These are phyloP conservation scores for Podospora pseudopauciseta DNA, from an alignment of 495 filamentous ascomycete genomes.

Conservation along the genomic window DNA sequence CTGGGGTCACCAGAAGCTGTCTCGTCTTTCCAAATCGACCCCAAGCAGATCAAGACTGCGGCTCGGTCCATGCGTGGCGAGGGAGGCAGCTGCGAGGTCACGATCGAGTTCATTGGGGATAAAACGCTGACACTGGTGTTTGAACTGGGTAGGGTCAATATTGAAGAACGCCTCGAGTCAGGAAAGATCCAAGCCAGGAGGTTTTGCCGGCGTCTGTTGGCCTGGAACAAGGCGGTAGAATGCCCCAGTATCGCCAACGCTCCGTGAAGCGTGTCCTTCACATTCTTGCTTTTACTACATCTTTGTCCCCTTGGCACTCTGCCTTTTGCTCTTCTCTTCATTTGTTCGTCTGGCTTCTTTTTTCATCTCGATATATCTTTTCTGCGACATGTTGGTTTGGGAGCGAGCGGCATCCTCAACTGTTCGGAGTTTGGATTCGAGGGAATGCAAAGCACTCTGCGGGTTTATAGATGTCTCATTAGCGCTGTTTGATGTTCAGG, in stretches of 20 bases:
- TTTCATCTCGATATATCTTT: not conserved
- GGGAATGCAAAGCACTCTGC: not conserved
- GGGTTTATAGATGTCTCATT: not conserved
- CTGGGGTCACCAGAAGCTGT: not conserved
- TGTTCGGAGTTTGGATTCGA: not conserved
- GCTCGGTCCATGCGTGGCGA: constrained; percentile 10
- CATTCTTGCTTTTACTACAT: not conserved
- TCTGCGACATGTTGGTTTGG: not conserved
- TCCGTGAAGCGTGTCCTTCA: not conserved
- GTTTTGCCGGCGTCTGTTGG: constrained; percentile 33
- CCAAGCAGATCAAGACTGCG: constrained; percentile 19
- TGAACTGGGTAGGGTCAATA: constrained; percentile 12
- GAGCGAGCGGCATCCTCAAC: not conserved
- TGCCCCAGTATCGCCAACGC: constrained; percentile 3
- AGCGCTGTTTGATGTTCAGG: not conserved
- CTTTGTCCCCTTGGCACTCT: not conserved
- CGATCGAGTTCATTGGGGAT: constrained; percentile 4
- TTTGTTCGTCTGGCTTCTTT: not conserved
- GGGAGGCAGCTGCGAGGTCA: constrained; percentile 14
- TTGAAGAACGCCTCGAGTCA: constrained; percentile 15
- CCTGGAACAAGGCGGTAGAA: constrained; percentile 25
- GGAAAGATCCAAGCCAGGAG: constrained; percentile 34
- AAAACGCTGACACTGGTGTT: constrained; percentile 16
- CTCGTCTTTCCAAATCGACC: constrained; percentile 22
- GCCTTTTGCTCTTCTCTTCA: not conserved